These are phyloP conservation scores for Thuja plicata DNA, from an alignment of 83 land plant genomes.

Conservation along the genomic window DNA sequence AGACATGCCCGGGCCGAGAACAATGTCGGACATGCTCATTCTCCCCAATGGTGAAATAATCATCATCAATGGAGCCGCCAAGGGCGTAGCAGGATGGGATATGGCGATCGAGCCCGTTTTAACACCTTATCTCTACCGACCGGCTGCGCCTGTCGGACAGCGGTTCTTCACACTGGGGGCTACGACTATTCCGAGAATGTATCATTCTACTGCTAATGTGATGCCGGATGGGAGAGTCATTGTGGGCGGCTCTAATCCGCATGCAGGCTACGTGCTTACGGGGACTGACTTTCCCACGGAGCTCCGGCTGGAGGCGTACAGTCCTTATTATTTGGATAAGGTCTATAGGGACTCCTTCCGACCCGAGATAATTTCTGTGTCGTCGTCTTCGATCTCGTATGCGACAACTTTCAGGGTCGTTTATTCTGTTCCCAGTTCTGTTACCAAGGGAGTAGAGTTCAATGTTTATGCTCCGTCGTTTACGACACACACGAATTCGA, in stretches of 20 bases:
- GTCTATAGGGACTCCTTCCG: background rate
- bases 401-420: conserved; percentile 13
- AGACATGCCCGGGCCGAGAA: too few species aligned
- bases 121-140: conserved; percentile 29
- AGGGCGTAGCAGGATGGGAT: conserved; percentile 34
- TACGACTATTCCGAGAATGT: conserved; percentile 35
- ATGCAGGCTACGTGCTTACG: too few species aligned
- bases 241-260: conserved; percentile 37
- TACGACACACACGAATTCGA: conserved; percentile 20
- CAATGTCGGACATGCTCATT: too few species aligned
- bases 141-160: conserved; percentile 19
- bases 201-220: conserved; percentile 41
- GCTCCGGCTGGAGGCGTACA: conserved; percentile 30
- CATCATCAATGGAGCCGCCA: conserved; percentile 29
- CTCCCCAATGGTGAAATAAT: too few species aligned
- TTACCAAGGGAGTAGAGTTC: conserved; percentile 10
- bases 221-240: conserved; percentile 42
- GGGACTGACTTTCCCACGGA: conserved; percentile 27
- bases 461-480: too few species aligned
- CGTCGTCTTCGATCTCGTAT: conserved; percentile 3
- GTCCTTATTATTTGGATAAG: conserved; percentile 3
- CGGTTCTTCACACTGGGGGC: conserved; percentile 28
- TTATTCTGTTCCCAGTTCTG: background rate
- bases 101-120: conserved; percentile 15
- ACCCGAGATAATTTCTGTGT: conserved; percentile 20